Evolutionary conservation across 805 yeast species (phyloP).

Genomic region (Candida coquimbonensis): DNA sequence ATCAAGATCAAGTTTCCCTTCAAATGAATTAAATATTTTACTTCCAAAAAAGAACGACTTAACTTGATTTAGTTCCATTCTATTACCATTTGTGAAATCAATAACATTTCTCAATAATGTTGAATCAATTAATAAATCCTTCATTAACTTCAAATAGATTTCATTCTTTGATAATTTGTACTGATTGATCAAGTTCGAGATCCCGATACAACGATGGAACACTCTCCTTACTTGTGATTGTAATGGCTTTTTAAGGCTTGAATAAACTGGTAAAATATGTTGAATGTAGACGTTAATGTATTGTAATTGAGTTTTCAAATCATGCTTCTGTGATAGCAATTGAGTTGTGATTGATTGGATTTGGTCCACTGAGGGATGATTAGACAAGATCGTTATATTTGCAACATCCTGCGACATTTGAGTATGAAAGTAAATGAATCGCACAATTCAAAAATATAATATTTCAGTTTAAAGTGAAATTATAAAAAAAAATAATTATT

Average conservation of each 20-base stretch:
- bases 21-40: constrained; percentile 17
- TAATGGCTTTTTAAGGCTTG: constrained; percentile 11
- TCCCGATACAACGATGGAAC: constrained; percentile 12
- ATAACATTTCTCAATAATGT: constrained; percentile 9
- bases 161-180: constrained; percentile 19
- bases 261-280: constrained; percentile 18
- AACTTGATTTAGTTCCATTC: constrained; percentile 10
- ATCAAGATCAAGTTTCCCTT: constrained; percentile 15
- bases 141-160: constrained; percentile 12
- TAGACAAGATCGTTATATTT: constrained; percentile 6
- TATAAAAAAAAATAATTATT: no score
- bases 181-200: constrained; percentile 16
- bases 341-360: constrained; percentile 11
- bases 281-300: constrained; percentile 14
- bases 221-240: constrained; percentile 12
- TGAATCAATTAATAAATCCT: constrained; percentile 16
- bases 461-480: no score
- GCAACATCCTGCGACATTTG: neutral
- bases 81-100: constrained; percentile 4
- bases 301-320: constrained; percentile 9
- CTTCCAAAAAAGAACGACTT: constrained; percentile 21
- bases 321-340: constrained; percentile 3
- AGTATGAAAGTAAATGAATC: no score
- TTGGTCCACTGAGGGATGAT: constrained; percentile 7
- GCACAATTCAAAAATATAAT: no score